phyloP scores from a whole-genome alignment of 1,284 basidiomycete genomes.

The Sanghuangporus baumii region DNA sequence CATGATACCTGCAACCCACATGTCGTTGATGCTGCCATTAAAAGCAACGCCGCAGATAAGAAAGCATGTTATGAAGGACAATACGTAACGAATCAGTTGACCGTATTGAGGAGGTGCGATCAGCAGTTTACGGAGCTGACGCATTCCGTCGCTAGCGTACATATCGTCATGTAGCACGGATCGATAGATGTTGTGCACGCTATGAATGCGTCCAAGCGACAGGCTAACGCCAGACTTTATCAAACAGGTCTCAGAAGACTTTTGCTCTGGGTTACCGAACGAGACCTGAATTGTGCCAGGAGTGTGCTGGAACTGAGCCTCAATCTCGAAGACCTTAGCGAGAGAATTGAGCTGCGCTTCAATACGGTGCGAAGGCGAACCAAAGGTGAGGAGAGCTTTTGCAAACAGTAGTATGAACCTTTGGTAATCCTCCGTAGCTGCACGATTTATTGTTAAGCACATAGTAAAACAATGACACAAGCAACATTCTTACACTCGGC shows the following conservation, averaged over 20 bases:
- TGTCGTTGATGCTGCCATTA: slow-evolving; percentile 77
- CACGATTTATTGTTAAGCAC: neutral
- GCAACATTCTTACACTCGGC: slow-evolving; percentile 6
- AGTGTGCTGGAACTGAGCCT: slow-evolving; percentile 75
- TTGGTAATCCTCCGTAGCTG: slow-evolving; percentile 62
- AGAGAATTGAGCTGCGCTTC: slow-evolving; percentile 69
- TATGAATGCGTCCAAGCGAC: slow-evolving; percentile 66
- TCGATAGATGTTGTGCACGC: slow-evolving; percentile 71
- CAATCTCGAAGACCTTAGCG: slow-evolving; percentile 47
- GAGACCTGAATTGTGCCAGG: slow-evolving; percentile 76
- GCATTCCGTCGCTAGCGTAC: slow-evolving; percentile 57
- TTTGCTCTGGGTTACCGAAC: slow-evolving; percentile 58
- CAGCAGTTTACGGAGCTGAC: slow-evolving; percentile 54
- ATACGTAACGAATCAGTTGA: slow-evolving; percentile 53
- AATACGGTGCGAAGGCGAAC: slow-evolving; percentile 83
- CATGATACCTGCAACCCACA: slow-evolving; percentile 70
- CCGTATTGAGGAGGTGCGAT: slow-evolving; percentile 58
- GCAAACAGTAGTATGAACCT: slow-evolving; percentile 78
- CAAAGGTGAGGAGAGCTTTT: slow-evolving; percentile 75
- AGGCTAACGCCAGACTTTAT: slow-evolving; percentile 71
- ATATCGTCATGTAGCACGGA: slow-evolving; percentile 74
- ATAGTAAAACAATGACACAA: neutral
- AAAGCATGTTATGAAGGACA: slow-evolving; percentile 70
- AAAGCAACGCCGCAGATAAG: slow-evolving; percentile 80
- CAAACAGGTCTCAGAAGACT: slow-evolving; percentile 68